Conservation (phyloP, 2,329 filamentous ascomycete genomes). For the Calonectria fujianensis region DNA sequence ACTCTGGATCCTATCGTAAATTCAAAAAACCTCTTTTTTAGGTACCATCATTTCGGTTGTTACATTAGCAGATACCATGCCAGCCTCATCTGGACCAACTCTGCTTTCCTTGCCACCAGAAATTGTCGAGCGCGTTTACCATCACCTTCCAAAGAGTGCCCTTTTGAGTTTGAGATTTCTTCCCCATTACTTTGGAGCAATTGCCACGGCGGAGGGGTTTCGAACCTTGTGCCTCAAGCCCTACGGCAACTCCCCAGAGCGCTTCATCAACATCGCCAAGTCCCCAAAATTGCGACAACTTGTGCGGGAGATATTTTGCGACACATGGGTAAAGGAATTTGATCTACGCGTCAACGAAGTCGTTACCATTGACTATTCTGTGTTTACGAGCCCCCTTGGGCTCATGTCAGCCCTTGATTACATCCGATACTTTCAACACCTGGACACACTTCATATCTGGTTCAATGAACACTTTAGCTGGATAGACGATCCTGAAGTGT, state of each 20-base stretch:
- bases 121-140: background rate
- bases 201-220: constrained; percentile 31
- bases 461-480: background rate
- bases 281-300: background rate
- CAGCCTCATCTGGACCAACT: background rate
- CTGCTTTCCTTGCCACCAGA: constrained; percentile 24
- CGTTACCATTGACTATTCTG: background rate
- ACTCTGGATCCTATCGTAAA: background rate
- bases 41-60: too few relatives aligned
- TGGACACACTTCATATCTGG: constrained; percentile 21
- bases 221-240: constrained; percentile 5
- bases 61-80: background rate
- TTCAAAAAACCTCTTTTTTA: too few relatives aligned
- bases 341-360: background rate
- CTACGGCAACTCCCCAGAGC: background rate
- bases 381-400: background rate
- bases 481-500: background rate
- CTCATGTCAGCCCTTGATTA: constrained; percentile 25
- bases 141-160: background rate
- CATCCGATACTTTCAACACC: constrained; percentile 7
- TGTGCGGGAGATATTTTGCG: constrained; percentile 29
- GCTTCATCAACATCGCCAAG: constrained; percentile 14
- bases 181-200: constrained; percentile 56
- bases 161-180: constrained; percentile 52
- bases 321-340: constrained; percentile 17